phyloP scores from a whole-genome alignment of 108 stramenopile genomes.

The Cyclotella choctawhatcheeana region DNA sequence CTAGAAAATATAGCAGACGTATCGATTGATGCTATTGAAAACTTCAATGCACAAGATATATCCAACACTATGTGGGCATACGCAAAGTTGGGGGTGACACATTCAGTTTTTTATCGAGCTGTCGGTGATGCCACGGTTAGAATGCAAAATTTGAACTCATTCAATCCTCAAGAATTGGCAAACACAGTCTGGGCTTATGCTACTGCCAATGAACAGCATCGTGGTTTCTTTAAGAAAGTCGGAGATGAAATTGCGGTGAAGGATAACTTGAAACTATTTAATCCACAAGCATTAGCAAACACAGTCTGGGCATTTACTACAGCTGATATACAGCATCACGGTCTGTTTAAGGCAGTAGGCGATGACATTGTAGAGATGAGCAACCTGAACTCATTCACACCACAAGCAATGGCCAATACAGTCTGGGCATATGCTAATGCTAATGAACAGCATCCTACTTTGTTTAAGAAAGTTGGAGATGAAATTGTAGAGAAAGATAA shows the following conservation, averaged over 20 bases:
- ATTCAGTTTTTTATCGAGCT: not conserved
- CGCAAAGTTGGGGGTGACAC: not conserved
- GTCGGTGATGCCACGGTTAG: not conserved
- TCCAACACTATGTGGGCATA: not conserved
- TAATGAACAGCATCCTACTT: not conserved
- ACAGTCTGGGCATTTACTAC: constrained; percentile 27
- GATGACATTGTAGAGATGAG: not conserved
- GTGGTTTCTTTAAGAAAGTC: not conserved
- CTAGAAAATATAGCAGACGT: not conserved
- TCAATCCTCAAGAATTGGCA: not conserved
- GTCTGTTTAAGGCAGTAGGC: constrained; percentile 11
- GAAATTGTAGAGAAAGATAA: not conserved
- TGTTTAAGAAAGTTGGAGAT: constrained; percentile 21
- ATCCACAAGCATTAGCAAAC: not conserved
- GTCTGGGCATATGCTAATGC: constrained; percentile 33
- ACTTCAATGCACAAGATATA: constrained; percentile 4
- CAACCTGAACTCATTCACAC: constrained; percentile 10
- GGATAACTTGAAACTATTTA: not conserved
- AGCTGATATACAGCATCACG: not conserved
- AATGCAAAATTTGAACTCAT: not conserved
- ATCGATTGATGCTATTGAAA: not conserved
- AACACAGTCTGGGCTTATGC: constrained; percentile 1
- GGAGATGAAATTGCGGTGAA: not conserved
- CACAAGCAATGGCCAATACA: constrained; percentile 9
- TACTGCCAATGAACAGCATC: not conserved